These are phyloP conservation scores for Polychaeton citri DNA, from an alignment of 2,329 filamentous ascomycete species.

Conservation along the genomic window DNA sequence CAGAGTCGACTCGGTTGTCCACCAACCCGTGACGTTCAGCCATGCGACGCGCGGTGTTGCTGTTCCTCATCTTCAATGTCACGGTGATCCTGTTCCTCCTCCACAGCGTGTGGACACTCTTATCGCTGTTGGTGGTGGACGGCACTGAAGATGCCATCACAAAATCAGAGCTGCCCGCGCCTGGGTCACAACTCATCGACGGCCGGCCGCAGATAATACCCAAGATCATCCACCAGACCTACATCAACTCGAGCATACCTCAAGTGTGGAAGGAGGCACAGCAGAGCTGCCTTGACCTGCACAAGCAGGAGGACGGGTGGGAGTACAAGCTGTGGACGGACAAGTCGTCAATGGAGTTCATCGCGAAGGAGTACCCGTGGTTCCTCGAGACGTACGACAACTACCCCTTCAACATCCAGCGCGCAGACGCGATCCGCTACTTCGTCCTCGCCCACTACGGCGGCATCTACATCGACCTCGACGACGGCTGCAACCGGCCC, in stretches of 20 bases:
- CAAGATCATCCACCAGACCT: conserved; percentile 68
- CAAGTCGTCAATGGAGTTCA: conserved; percentile 54
- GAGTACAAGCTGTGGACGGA: conserved; percentile 79
- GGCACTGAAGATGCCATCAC: conserved; percentile 54
- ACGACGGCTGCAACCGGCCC: conserved; percentile 54
- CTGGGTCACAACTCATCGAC: conserved; percentile 43
- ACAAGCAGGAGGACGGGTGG: conserved; percentile 34
- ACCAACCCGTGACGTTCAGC: conserved; percentile 19
- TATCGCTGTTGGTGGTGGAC: conserved; percentile 56
- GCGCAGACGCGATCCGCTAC: conserved; percentile 64
- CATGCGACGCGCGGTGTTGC: conserved; percentile 47
- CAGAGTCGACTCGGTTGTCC: background rate
- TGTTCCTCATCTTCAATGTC: conserved; percentile 53
- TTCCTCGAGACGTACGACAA: conserved; percentile 54
- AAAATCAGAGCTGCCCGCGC: conserved; percentile 51
- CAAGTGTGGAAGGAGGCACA: conserved; percentile 52
- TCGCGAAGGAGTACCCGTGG: conserved; percentile 61
- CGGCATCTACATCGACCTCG: conserved; percentile 69
- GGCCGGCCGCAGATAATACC: conserved; percentile 50
- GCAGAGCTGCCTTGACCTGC: conserved; percentile 51
- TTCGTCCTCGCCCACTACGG: conserved; percentile 66
- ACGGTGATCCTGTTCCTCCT: conserved; percentile 51
- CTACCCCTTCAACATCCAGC: conserved; percentile 63
- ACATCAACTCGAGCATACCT: conserved; percentile 57
- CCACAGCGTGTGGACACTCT: conserved; percentile 55